These are phyloP conservation scores for Calophaca sinica DNA, from an alignment of 306 rosid species.

Conservation along the genomic window DNA sequence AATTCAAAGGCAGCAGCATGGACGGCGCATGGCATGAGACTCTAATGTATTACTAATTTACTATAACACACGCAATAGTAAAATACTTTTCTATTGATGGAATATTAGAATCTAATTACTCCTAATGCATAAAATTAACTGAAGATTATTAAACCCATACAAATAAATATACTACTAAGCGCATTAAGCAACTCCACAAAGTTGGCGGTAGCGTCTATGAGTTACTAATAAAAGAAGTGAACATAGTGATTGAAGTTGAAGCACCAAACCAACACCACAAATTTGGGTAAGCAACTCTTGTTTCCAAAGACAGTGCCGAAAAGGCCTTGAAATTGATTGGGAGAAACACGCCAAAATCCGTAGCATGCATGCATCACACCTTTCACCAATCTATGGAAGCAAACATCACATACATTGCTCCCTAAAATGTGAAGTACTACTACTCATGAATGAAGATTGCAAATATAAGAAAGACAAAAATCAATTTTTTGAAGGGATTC, in stretches of 20 bases:
- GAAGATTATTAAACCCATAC: background rate
- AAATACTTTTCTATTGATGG: background rate
- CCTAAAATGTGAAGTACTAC: conserved; percentile 3
- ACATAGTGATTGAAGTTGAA: background rate
- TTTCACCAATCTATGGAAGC: background rate
- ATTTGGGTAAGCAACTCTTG: conserved; percentile 54
- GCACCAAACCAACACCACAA: conserved; percentile 39
- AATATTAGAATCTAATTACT: background rate
- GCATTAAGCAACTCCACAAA: background rate
- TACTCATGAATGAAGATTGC: background rate
- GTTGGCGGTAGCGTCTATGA: conserved; percentile 44
- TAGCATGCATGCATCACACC: conserved; percentile 33
- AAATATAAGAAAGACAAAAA: conserved; percentile 41
- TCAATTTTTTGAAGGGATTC: conserved; percentile 30
- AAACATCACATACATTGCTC: conserved; percentile 51
- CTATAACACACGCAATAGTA: background rate
- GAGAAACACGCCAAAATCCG: conserved; percentile 36
- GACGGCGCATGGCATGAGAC: conserved; percentile 39
- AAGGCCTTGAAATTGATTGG: conserved; percentile 35
- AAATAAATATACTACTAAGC: background rate
- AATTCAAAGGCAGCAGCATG: conserved; percentile 43
- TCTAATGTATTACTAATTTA: too few species aligned
- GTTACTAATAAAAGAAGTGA: conserved; percentile 13
- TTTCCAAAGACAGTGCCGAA: conserved; percentile 54
- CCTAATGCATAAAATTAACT: background rate